Conservation (phyloP, 129 eudicot genomes). For the Chrysanthemum makinoi region DNA sequence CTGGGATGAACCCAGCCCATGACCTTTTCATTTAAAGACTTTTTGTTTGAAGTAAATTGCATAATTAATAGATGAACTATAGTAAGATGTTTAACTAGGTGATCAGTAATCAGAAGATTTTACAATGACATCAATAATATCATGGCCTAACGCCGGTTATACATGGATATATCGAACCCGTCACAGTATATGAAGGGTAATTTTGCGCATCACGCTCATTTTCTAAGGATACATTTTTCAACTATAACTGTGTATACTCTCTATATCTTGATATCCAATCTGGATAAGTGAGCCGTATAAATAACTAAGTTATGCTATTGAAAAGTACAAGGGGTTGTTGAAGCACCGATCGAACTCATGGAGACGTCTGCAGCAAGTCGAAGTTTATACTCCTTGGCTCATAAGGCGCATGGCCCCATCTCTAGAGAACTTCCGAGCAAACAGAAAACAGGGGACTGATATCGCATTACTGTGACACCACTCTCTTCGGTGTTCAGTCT, state of each 20-base stretch:
- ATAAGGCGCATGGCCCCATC: conserved; percentile 98
- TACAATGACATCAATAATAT: conserved; percentile 1
- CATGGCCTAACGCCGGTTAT: neutral
- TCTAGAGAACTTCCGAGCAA: conserved; percentile 85
- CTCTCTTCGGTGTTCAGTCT: conserved; percentile 83
- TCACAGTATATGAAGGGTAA: neutral
- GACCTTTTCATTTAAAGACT: neutral
- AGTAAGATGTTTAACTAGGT: neutral
- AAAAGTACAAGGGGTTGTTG: no score
- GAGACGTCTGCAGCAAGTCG: conserved; percentile 32
- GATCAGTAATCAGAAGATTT: neutral
- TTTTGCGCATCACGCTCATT: neutral
- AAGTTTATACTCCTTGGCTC: conserved; percentile 56
- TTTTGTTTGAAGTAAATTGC: neutral
- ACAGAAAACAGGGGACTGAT: conserved; percentile 65
- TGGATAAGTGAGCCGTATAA: conserved; percentile 1
- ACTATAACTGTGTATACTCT: conserved; percentile 12
- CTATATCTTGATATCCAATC: conserved; percentile 10
- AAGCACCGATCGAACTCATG: conserved; percentile 19
- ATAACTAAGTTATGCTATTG: neutral
- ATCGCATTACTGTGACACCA: conserved; percentile 82
- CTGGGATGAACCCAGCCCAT: neutral
- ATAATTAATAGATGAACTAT: neutral
- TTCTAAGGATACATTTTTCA: neutral
- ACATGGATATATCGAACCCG: neutral